Conservation (phyloP, 2,329 filamentous ascomycete species). For the Epichloe coenophiala region DNA sequence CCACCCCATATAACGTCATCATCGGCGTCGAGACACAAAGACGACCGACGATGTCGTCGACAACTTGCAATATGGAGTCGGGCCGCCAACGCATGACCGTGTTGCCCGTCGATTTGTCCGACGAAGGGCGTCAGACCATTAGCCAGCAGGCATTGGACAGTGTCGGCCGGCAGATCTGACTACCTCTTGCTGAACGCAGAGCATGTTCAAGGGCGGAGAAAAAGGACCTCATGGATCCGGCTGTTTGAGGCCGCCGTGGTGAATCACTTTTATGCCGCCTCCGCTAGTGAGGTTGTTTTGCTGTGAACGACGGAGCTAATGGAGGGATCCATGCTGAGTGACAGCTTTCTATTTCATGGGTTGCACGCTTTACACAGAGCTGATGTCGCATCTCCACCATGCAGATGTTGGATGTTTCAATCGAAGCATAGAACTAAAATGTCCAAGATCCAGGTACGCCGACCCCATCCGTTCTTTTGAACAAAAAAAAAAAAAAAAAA, state of each 20-base stretch:
- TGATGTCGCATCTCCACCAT: no score
- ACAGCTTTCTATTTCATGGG: no score
- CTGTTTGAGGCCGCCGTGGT: slow-evolving; percentile 34
- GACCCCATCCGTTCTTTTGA: no score
- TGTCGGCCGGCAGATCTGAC: slow-evolving; percentile 34
- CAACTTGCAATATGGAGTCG: slow-evolving; percentile 27
- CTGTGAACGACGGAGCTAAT: not conserved
- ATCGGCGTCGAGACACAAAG: slow-evolving; percentile 33
- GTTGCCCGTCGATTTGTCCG: slow-evolving; percentile 33
- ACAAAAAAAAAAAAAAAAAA: no score
- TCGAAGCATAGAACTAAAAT: no score
- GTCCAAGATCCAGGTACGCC: slow-evolving; percentile 25
- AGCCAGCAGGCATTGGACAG: slow-evolving; percentile 28
- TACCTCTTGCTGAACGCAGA: slow-evolving; percentile 38
- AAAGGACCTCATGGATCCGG: slow-evolving; percentile 26
- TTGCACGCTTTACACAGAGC: no score
- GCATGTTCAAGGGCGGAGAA: slow-evolving; percentile 22
- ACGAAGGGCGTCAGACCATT: slow-evolving; percentile 31
- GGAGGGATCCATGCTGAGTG: no score
- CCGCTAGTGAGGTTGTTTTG: not conserved
- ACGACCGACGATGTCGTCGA: slow-evolving; percentile 28
- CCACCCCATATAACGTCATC: slow-evolving; percentile 33
- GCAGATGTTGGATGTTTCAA: no score
- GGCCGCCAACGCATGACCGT: slow-evolving; percentile 27
- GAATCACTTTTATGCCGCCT: slow-evolving; percentile 35